These are phyloP conservation scores for Kwoniella mangroviensis DNA, from an alignment of 768 basidiomycete genomes.

Conservation along the genomic window DNA sequence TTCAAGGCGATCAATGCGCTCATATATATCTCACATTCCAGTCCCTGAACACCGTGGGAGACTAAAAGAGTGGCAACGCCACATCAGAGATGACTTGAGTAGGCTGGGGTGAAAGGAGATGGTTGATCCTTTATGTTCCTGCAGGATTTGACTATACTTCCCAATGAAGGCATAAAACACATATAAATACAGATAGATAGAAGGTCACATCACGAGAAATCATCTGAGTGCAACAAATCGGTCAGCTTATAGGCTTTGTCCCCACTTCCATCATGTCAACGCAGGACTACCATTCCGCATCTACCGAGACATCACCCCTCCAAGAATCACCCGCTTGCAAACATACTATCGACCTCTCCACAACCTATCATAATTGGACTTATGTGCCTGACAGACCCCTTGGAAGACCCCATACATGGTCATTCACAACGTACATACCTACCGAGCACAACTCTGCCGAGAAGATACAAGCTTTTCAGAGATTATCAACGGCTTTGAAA, in stretches of 20 bases:
- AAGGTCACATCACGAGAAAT: no score
- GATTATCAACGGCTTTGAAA: not conserved
- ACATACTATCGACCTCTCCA: not conserved
- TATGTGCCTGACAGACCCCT: not conserved
- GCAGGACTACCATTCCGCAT: not conserved
- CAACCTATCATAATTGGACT: not conserved
- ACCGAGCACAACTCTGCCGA: not conserved
- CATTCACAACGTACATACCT: not conserved
- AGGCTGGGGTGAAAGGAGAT: not conserved
- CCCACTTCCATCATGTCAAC: not conserved
- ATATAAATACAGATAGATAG: no score
- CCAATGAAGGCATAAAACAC: not conserved
- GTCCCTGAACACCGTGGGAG: conserved; percentile 14
- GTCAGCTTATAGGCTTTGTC: no score
- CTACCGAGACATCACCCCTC: not conserved
- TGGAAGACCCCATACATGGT: not conserved
- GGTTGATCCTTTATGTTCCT: not conserved
- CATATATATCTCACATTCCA: not conserved
- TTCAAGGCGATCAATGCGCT: not conserved
- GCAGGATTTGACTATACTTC: not conserved
- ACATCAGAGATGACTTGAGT: not conserved
- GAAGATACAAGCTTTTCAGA: not conserved
- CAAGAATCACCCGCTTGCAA: not conserved
- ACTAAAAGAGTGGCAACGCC: conserved; percentile 3
- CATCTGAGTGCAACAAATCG: no score